Base-by-base conservation (phyloP, 1,139 yeast species). In the Taphrina communis region DNA sequence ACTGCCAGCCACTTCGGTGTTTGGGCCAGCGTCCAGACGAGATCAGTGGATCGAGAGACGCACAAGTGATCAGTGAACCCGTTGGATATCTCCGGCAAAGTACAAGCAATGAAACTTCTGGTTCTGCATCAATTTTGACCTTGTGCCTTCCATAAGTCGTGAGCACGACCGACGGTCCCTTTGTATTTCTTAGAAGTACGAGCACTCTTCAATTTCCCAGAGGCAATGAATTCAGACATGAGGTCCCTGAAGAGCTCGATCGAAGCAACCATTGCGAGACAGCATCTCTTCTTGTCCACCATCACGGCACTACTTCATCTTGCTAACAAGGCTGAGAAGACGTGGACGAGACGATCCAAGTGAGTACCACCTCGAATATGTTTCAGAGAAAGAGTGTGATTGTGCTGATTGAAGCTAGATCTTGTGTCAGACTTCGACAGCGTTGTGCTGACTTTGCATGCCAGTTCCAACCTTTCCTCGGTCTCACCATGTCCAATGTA, bases 321-420 rank as follows among this genome's bases (percentile, higher is more conserved):
- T 8, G 53, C 53, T n/a, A 25, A 25, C 36, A 50, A 50, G n/a
- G 53, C 53, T 21, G 53, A 50, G 21, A 9, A 35, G 21, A 50
- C 53, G 36, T 50, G 53, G 53, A 50, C 53, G 36, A 50, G 53
- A 21, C 53, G 53, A 50, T 50, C 53, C 36, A 50, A n/a, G 53
- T 50, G 9, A 17, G 19, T 12, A 12, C n/a, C 31, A 25, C 31
- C 31, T 25, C 31, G 31, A 25, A 25, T 25, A 25, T 25, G 31
- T 25, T 17, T 17, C 31, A 4, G 4, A 2, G 4, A 25, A 25
- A 25, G 4, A 25, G 31, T 25, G 4, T 25, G 31, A 25, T 25
- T 25, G 31, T 25, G 31, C 31, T 25, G 31, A n/a, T 4, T 21
- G n/a, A 50, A 50, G 53, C 48, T 50, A 50, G 53, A 21, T 50